Evolutionary conservation across 768 basidiomycete species (phyloP).

Genomic region (Podaxis sp.): DNA sequence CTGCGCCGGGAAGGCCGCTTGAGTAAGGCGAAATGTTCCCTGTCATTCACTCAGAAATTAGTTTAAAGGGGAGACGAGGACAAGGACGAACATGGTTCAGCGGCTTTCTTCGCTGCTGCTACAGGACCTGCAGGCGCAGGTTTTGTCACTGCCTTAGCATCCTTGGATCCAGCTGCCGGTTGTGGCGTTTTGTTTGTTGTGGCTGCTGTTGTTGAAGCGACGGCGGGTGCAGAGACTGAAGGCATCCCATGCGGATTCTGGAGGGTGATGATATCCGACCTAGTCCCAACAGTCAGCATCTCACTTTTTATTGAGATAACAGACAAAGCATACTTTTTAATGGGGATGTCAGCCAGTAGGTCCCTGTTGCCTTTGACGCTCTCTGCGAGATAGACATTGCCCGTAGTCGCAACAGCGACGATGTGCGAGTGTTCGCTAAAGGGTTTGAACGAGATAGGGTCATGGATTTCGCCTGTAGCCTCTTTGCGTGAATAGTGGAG

Average conservation of each 20-base stretch:
- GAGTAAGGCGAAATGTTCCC: constrained; percentile 94
- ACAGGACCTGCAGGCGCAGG: constrained; percentile 32
- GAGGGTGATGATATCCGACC: constrained; percentile 88
- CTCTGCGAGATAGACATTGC: constrained; percentile 92
- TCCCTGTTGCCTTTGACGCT: constrained; percentile 86
- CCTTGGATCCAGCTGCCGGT: constrained; percentile 25
- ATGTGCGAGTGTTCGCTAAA: constrained; percentile 97
- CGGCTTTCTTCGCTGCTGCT: constrained; percentile 47
- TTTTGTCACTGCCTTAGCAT: constrained; percentile 28
- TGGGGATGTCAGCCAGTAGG: constrained; percentile 79
- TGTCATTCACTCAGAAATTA: constrained; percentile 23
- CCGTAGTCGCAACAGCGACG: constrained; percentile 84
- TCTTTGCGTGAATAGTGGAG: constrained; percentile 81
- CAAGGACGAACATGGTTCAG: constrained; percentile 62
- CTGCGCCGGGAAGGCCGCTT: constrained; percentile 86
- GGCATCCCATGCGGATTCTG: constrained; percentile 87
- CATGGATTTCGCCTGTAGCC: constrained; percentile 83
- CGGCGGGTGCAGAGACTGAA: constrained; percentile 43
- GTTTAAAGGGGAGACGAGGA: not conserved
- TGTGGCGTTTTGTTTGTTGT: constrained; percentile 24
- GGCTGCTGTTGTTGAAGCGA: constrained; percentile 19
- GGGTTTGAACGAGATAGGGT: constrained; percentile 97
- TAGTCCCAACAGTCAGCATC: constrained; percentile 26
- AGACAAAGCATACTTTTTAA: constrained; percentile 63
- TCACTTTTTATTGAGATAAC: constrained; percentile 1